Percentiles rank a stretch among this genome's conserved stretches.
phyloP scores from a whole-genome alignment of 306 rosid genomes.

The Astragalus membranaceus region DNA sequence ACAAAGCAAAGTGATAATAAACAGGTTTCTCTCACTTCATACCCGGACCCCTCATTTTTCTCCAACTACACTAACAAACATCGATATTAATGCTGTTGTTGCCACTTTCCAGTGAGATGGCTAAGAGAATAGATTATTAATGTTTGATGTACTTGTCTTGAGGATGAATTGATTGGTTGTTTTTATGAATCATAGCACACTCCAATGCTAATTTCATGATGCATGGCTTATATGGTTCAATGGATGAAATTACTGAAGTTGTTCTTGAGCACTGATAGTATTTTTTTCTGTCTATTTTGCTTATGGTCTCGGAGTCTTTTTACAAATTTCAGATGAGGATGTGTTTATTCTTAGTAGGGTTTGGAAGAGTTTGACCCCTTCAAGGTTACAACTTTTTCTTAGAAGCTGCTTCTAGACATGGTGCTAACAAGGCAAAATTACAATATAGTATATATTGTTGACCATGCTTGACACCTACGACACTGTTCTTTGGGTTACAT shows the following conservation, averaged over 20 bases:
- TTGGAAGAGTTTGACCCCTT: too few relatives aligned
- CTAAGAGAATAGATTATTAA: background rate
- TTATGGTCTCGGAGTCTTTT: too few relatives aligned
- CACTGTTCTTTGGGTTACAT: too few relatives aligned
- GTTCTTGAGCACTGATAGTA: background rate
- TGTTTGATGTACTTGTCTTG: background rate
- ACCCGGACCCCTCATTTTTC: constrained; percentile 21
- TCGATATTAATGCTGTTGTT: background rate
- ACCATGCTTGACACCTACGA: too few relatives aligned
- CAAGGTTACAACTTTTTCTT: too few relatives aligned
- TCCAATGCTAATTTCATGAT: background rate
- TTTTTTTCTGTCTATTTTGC: too few relatives aligned
- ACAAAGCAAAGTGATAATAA: background rate
- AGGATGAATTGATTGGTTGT: background rate
- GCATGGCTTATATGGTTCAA: background rate
- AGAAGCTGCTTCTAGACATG: too few relatives aligned
- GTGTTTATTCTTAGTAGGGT: too few relatives aligned
- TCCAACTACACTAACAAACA: constrained; percentile 4
- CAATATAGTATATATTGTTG: too few relatives aligned
- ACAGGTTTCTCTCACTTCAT: background rate
- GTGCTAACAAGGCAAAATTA: too few relatives aligned
- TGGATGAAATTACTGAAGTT: background rate
- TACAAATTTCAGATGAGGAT: too few relatives aligned
- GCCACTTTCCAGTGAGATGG: constrained; percentile 16
- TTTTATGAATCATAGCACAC: background rate